Percentiles rank a stretch among this genome's conserved stretches.
phyloP scores from a whole-genome alignment of 23 red algal genomes.

The Pyropia haitanensis region DNA sequence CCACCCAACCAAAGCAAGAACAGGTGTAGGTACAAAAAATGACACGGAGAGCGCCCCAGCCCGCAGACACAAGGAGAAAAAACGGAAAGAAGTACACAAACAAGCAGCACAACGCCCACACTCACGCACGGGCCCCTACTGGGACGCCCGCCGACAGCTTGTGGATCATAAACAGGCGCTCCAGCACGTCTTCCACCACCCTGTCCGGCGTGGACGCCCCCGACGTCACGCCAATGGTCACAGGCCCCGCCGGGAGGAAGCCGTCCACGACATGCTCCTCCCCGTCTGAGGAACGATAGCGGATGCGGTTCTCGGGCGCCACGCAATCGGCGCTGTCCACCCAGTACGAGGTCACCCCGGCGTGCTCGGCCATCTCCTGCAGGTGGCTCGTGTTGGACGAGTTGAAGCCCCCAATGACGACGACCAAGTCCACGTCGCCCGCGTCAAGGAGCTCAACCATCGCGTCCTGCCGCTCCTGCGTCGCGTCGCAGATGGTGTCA shows the following conservation, averaged over 20 bases:
- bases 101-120: too few species aligned
- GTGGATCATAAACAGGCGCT: slow-evolving; percentile 87
- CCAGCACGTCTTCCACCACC: slow-evolving; percentile 85
- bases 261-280: slow-evolving; percentile 31
- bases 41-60: too few species aligned
- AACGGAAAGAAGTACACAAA: too few species aligned
- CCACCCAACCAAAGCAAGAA: too few species aligned
- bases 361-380: slow-evolving; percentile 90
- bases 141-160: slow-evolving; percentile 11
- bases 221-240: slow-evolving; percentile 85
- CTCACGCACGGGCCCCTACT: too few species aligned
- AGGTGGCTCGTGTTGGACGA: slow-evolving; percentile 92
- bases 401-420: slow-evolving; percentile 97
- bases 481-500: slow-evolving; percentile 98
- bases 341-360: slow-evolving; percentile 67
- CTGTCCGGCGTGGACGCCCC: slow-evolving; percentile 92
- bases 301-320: slow-evolving; percentile 72
- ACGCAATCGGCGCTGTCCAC: slow-evolving; percentile 76
- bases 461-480: slow-evolving; percentile 98
- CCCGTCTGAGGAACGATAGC: slow-evolving; percentile 34
- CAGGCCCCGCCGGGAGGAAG: slow-evolving; percentile 45
- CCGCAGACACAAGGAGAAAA: too few species aligned
- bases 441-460: slow-evolving; percentile 80
- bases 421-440: slow-evolving; percentile 59
- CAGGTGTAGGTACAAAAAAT: too few species aligned